Evolutionary conservation across 306 rosid genomes (phyloP).

Genomic region (Elaeagnus macrophylla): DNA sequence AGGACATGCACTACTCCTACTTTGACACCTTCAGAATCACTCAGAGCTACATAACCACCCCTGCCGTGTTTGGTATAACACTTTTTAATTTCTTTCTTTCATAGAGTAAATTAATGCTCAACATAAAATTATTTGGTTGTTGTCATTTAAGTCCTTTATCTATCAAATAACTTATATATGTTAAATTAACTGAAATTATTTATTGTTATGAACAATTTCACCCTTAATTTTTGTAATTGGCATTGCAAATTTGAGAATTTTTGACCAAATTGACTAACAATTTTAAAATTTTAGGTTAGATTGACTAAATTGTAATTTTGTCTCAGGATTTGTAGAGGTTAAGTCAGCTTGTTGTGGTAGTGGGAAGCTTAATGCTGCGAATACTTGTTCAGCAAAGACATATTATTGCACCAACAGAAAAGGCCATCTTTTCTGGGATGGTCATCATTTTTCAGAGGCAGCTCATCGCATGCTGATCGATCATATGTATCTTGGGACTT

Average conservation of each 20-base stretch:
- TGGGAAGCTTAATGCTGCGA: slow-evolving; percentile 1
- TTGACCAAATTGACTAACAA: too few species aligned
- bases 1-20: slow-evolving; percentile 9
- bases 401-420: slow-evolving; percentile 7
- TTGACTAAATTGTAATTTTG: too few species aligned
- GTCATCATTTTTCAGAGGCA: slow-evolving; percentile 1
- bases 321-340: slow-evolving; percentile 11
- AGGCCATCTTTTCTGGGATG: slow-evolving; percentile 13
- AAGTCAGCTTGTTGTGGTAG: slow-evolving; percentile 18
- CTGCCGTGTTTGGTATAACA: not conserved
- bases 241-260: too few species aligned
- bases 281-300: too few species aligned
- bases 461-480: not conserved
- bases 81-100: not conserved
- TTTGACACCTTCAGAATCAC: not conserved
- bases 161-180: too few species aligned
- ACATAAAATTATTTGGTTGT: too few species aligned
- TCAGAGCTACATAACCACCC: not conserved
- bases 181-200: too few species aligned
- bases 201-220: too few species aligned
- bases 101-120: not conserved
- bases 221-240: too few species aligned
- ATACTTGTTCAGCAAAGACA: slow-evolving; percentile 6
- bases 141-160: too few species aligned
- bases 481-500: not conserved